Conservation (phyloP, 208 protist species). For the Herpetomonas samuelpessoai region DNA sequence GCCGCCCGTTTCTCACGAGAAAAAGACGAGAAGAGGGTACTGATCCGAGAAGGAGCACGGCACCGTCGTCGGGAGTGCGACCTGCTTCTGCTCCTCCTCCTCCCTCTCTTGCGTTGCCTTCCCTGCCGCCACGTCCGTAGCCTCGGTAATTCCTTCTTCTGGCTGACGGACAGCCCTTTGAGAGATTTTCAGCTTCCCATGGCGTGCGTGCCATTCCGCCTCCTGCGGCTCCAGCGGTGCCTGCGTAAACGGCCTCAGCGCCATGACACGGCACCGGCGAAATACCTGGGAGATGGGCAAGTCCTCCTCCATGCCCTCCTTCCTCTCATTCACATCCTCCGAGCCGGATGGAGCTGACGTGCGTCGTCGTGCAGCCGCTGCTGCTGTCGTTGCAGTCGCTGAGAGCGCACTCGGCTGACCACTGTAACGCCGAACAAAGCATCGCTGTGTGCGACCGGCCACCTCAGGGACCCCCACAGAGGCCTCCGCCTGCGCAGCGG, state of each 20-base stretch:
- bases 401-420: slow-evolving; percentile 11
- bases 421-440: slow-evolving; percentile 39
- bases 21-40: slow-evolving; percentile 66
- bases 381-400: slow-evolving; percentile 17
- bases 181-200: slow-evolving; percentile 3
- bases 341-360: slow-evolving; percentile 8
- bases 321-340: slow-evolving; percentile 55
- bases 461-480: background rate
- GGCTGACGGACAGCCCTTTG: background rate
- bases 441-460: slow-evolving; percentile 41
- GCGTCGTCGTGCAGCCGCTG: background rate
- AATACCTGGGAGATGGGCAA: slow-evolving; percentile 12
- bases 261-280: slow-evolving; percentile 42
- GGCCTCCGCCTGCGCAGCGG: background rate
- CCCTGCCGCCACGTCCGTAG: slow-evolving; percentile 2
- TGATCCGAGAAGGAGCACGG: slow-evolving; percentile 63
- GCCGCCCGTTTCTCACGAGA: too few relatives aligned
- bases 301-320: background rate
- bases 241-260: slow-evolving; percentile 45
- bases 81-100: background rate
- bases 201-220: slow-evolving; percentile 32
- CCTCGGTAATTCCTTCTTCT: background rate
- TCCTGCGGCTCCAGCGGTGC: slow-evolving; percentile 36
- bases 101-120: background rate
- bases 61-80: slow-evolving; percentile 12